Evolutionary conservation across 495 filamentous ascomycete species (phyloP), one percentile per base, ranked within the genome.

Genomic region (Penicillium herquei): DNA sequence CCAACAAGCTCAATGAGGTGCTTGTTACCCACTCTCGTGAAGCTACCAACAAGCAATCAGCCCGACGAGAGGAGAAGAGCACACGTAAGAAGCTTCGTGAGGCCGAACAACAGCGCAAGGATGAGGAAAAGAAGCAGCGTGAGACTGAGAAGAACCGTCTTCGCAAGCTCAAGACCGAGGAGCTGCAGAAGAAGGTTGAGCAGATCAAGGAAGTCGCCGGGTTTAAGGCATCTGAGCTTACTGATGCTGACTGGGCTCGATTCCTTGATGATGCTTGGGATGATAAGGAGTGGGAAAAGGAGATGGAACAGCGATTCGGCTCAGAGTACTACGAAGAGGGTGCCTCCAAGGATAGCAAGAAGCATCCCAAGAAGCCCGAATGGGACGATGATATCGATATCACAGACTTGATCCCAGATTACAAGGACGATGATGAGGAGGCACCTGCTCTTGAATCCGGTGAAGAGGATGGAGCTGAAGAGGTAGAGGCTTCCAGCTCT

Each of bases 351-450:
- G 73, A 75, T 21, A 78, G 62, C 33, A 83, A 82, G 59, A 84
- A 81, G 55, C 85, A 83, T 55, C 71, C 82, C 14, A 94, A 90
- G 78, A 98, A 98, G 78, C 94, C 94, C 16, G 89, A 85, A 52
- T 98, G 92, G 90, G 89, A 96, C 55, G 91, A 96, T 61, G 94
- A 98, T 63, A 96, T 98, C 63, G 92, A 96, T 63, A 97, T 98
- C 73, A 88, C 85, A 30, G 93, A 98, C 68, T 72, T 98, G 31
- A 72, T 96, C 39, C 91, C 92, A 2, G 90, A 94, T 54, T 97
- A 95, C 64, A 83, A 81, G 11, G 78, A 89, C 12, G 85, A 85
- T 7, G 85, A 85, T 32, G 76, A 77, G 14, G 79, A 14, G 11
- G 73, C 78, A 51, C 82, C 85, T 18, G 65, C 70, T 0, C 69